Percentiles rank a stretch among this genome's conserved stretches.
These are phyloP conservation scores for Monosporozyma unispora DNA, from an alignment of 805 yeast species.

Conservation along the genomic window DNA sequence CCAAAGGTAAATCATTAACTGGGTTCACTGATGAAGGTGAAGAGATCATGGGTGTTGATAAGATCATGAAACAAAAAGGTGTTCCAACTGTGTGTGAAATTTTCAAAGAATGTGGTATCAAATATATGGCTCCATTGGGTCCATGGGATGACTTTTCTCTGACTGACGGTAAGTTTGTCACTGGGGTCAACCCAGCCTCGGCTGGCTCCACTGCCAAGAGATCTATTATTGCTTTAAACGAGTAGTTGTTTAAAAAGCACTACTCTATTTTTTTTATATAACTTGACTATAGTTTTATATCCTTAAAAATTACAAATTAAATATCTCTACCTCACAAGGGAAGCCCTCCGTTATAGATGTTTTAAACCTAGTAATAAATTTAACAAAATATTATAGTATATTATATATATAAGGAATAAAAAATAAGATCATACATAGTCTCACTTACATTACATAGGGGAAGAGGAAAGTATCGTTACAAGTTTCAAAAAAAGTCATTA, in stretches of 20 bases:
- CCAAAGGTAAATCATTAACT: slow-evolving; percentile 46
- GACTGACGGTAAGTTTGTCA: slow-evolving; percentile 48
- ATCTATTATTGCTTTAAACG: slow-evolving; percentile 11
- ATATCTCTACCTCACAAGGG: too few species aligned
- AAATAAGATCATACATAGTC: background rate
- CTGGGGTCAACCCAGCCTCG: slow-evolving; percentile 60
- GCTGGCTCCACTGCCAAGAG: slow-evolving; percentile 39
- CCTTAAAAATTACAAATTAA: too few species aligned
- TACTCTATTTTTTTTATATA: background rate
- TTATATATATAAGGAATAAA: background rate
- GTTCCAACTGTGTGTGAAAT: slow-evolving; percentile 33
- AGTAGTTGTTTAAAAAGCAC: background rate
- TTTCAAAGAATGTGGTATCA: slow-evolving; percentile 36
- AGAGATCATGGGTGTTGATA: slow-evolving; percentile 16
- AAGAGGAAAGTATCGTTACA: slow-evolving; percentile 1
- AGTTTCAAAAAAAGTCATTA: slow-evolving; percentile 4
- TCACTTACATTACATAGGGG: background rate
- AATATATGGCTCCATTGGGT: slow-evolving; percentile 37
- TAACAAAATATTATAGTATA: background rate
- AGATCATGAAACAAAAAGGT: slow-evolving; percentile 22
- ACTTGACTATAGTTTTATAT: too few species aligned
- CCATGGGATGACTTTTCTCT: slow-evolving; percentile 46
- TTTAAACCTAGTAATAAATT: background rate
- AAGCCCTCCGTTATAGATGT: too few species aligned
- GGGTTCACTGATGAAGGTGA: slow-evolving; percentile 57